phyloP scores from a whole-genome alignment of 2,329 filamentous ascomycete genomes.

The Trichothecium roseum region DNA sequence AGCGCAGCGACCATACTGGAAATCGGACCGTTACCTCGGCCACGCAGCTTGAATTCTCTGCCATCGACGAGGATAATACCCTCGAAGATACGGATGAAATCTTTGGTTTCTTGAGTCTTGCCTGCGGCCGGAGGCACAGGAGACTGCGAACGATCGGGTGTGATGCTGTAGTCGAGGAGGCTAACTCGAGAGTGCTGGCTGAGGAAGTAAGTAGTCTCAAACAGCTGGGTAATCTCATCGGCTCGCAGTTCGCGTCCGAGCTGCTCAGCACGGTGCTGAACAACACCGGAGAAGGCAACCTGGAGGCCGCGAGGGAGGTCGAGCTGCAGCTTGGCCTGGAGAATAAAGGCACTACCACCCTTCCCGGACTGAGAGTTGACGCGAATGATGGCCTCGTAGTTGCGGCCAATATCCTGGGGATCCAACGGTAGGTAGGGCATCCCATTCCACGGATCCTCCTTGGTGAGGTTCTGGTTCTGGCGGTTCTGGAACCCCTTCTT shows the following conservation, averaged over 20 bases:
- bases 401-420: slow-evolving; percentile 85
- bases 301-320: slow-evolving; percentile 89
- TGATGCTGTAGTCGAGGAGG: slow-evolving; percentile 86
- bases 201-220: slow-evolving; percentile 80
- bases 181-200: slow-evolving; percentile 74
- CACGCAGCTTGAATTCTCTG: slow-evolving; percentile 65
- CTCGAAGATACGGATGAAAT: slow-evolving; percentile 72
- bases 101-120: slow-evolving; percentile 66
- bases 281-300: slow-evolving; percentile 78
- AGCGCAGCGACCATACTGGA: slow-evolving; percentile 80
- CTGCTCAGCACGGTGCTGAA: slow-evolving; percentile 71
- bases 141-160: slow-evolving; percentile 67
- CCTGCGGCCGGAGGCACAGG: slow-evolving; percentile 58
- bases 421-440: slow-evolving; percentile 90
- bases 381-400: slow-evolving; percentile 95
- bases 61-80: slow-evolving; percentile 79
- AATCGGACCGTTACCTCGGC: slow-evolving; percentile 81
- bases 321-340: slow-evolving; percentile 77
- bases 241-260: slow-evolving; percentile 77
- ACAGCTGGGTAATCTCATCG: slow-evolving; percentile 76
- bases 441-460: slow-evolving; percentile 64
- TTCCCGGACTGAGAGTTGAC: slow-evolving; percentile 97
- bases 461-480: slow-evolving; percentile 44
- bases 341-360: slow-evolving; percentile 89
- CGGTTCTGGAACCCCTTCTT: slow-evolving; percentile 80